Evolutionary conservation across 2,329 filamentous ascomycete species (phyloP), one percentile per base, ranked within the genome.

Genomic region (Exophiala sp.): DNA sequence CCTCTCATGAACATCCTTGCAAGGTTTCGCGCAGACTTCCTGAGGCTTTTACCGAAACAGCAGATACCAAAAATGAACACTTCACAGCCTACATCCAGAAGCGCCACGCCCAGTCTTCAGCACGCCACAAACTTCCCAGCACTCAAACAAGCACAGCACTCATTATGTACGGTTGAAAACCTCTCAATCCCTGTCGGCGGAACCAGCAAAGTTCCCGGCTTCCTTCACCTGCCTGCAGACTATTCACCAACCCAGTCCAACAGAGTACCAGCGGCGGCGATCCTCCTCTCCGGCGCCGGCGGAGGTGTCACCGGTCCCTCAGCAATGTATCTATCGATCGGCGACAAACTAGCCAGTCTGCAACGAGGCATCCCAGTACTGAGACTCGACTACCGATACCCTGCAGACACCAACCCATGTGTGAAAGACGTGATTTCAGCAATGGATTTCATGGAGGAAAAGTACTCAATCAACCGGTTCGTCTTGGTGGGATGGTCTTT

Each of bases 401-500:
- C 71, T 1, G 71, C 69, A 0, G 55, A 63, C 10, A 70, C 63
- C 33, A 58, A 62, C 6, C 67, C 67, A 51, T 75, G 73, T 60
- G 63, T 67, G 3, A 52, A 62, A 6, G 72, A 76, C 54, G 66
- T 72, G 0, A 44, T 62, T 7, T 67, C 71, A 8, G 67, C 66
- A 3, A 70, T 75, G 66, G 58, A 67, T 29, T 71, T 69, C 47
- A 63, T 75, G 7, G 44, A 66, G 11, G 55, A 65, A 11, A 54
- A 62, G 21, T 70, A 66, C 55, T 62, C 57, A 0, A 62, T 71
- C 1, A 55, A 52, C n/a, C 64, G 58, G 20, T 73, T 74, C 58
- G 71, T 74, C 5, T 54, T 75, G 11, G 65, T 74, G 1, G 73
- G 73, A 42, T 75, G 72, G 73, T 72, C 68, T 9, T 74, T 75